Conservation (phyloP, 768 basidiomycete genomes). For the Phaeolepiota aurea region DNA sequence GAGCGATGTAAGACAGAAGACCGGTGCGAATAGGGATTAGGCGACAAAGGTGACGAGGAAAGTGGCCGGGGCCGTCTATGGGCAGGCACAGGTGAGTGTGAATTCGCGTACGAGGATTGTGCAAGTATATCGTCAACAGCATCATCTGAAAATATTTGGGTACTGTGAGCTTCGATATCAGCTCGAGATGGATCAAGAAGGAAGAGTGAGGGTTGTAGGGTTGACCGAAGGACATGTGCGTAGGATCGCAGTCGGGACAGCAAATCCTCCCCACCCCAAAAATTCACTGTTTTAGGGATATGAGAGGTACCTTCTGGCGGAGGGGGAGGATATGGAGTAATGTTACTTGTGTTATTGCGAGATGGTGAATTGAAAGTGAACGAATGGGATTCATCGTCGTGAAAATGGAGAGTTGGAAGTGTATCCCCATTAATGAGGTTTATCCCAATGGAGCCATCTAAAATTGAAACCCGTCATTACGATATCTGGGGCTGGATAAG, state of each 20-base stretch:
- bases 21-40: constrained; percentile 54
- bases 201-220: constrained; percentile 78
- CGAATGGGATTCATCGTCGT: constrained; percentile 92
- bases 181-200: constrained; percentile 86
- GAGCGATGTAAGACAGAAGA: constrained; percentile 80
- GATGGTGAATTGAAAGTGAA: constrained; percentile 45
- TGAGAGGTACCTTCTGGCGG: constrained; percentile 37
- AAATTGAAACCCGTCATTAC: constrained; percentile 3
- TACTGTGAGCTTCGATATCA: constrained; percentile 91
- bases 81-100: constrained; percentile 76
- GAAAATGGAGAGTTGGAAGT: constrained; percentile 87
- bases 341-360: constrained; percentile 20
- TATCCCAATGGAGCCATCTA: constrained; percentile 83
- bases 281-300: constrained; percentile 35
- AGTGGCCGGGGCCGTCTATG: constrained; percentile 71
- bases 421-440: constrained; percentile 84
- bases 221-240: constrained; percentile 77
- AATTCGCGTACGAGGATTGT: constrained; percentile 68
- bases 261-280: constrained; percentile 87
- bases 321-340: constrained; percentile 57
- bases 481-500: constrained; percentile 5
- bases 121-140: constrained; percentile 84
- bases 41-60: constrained; percentile 25
- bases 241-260: constrained; percentile 69
- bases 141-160: constrained; percentile 73